These are phyloP conservation scores for Lecanicillium sp. DNA, from an alignment of 2,329 filamentous ascomycete species.

Conservation along the genomic window DNA sequence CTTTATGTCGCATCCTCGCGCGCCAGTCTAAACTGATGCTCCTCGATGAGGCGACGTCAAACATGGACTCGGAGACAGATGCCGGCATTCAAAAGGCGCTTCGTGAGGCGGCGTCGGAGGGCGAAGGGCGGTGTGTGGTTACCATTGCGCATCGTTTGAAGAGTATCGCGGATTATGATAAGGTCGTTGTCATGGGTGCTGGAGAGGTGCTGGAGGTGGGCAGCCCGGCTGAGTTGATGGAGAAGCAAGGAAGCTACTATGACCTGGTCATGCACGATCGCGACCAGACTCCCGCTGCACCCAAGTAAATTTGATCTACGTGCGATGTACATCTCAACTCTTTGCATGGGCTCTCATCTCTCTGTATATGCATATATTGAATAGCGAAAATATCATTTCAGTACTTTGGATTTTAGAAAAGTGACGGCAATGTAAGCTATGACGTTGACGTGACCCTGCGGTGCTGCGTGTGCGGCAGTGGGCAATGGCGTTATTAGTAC, in stretches of 20 bases:
- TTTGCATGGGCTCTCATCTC: too few relatives aligned
- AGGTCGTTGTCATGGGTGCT: slow-evolving; percentile 50
- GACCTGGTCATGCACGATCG: slow-evolving; percentile 51
- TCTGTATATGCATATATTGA: too few relatives aligned
- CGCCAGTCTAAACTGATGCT: slow-evolving; percentile 50
- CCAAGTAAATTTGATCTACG: too few relatives aligned
- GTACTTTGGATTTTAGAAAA: too few relatives aligned
- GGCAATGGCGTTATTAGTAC: too few relatives aligned
- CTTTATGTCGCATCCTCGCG: slow-evolving; percentile 50
- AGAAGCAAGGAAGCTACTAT: slow-evolving; percentile 41
- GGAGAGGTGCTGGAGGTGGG: slow-evolving; percentile 50
- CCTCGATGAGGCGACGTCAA: slow-evolving; percentile 53
- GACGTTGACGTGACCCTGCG: too few relatives aligned
- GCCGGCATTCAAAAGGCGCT: slow-evolving; percentile 48
- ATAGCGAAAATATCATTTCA: too few relatives aligned
- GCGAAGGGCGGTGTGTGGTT: slow-evolving; percentile 44
- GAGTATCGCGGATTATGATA: slow-evolving; percentile 55
- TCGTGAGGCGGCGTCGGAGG: slow-evolving; percentile 36
- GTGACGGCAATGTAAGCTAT: too few relatives aligned
- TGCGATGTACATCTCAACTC: too few relatives aligned
- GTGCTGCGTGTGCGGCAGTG: too few relatives aligned
- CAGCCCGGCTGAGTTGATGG: slow-evolving; percentile 41
- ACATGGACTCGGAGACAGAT: slow-evolving; percentile 54
- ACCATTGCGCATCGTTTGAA: slow-evolving; percentile 53
- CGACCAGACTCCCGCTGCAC: too few relatives aligned